Base-by-base conservation (phyloP, 1,139 yeast genomes). In the Yamadazyma atmosphaerica region DNA sequence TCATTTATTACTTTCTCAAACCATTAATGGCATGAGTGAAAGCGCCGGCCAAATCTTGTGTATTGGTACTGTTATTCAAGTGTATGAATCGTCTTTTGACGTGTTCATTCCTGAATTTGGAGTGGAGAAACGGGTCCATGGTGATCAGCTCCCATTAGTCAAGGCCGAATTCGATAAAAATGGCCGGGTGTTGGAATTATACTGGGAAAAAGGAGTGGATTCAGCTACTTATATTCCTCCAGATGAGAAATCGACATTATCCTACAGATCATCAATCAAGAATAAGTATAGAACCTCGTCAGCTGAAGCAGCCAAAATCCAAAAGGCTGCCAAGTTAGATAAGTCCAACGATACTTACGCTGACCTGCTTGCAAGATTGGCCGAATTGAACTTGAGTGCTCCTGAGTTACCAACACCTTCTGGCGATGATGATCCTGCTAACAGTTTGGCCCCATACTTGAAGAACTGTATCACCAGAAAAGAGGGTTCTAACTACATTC, bases 51-150 rank as follows among this genome's bases (percentile, higher is more conserved):
- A 89, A 59, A 61, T 89, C 36, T 74, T 90, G 50, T 82, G 89
- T 33, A 81, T 83, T 77, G 97, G 96, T 11, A 81, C 89, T 11
- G 94, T 92, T 29, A 67, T 89, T 26, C 97, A 89, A 60, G 98
- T 90, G 6, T 90, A 90, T 58, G 98, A 92, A 62, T 87, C 96
- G 2, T 88, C 98, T 1, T 92, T 92, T 66, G 98, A 92, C 61
- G 95, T 92, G 6, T 80, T 88, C 47, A 75, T 92, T 45, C 98
- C 98, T 1, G 97, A 88, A 51, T 84, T 90, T 65, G 98, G 98
- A 31, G 87, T 92, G 50, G 98, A 92, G 60, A 92, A 92, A 65
- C 80, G 98, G 54, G 98, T 92, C 19, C 98, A 92, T 55, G 97
- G 98, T 31, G 98, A 92, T 63, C 98, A 92, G 61, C 71, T 92